A percentile compares a stretch with the other conserved stretches of the same genome.
Conservation (phyloP, 352 stramenopile genomes). For the Phytophthora kernoviae region DNA sequence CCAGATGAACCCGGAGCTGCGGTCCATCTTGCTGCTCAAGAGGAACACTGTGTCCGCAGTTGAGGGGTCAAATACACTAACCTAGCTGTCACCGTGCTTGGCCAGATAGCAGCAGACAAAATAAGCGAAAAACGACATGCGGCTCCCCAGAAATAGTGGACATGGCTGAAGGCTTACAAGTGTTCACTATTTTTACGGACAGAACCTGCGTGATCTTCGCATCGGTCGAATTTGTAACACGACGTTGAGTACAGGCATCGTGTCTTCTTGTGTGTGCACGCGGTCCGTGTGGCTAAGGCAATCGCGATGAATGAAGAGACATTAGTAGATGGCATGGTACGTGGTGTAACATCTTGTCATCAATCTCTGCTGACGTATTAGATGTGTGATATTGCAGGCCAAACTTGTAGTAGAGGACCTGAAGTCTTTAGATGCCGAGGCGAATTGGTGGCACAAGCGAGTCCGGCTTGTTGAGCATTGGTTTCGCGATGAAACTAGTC, state of each 20-base stretch:
- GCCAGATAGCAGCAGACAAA: not conserved
- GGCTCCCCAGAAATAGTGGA: slow-evolving; percentile 29
- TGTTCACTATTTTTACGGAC: slow-evolving; percentile 30
- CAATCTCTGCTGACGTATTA: not conserved
- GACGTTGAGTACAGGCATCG: slow-evolving; percentile 4
- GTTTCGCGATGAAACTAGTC: slow-evolving; percentile 65
- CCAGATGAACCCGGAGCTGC: slow-evolving; percentile 58
- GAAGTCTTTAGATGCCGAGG: slow-evolving; percentile 30
- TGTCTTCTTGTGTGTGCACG: slow-evolving; percentile 1
- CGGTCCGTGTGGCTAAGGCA: slow-evolving; percentile 53
- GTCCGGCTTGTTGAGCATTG: slow-evolving; percentile 75
- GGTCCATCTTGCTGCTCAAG: slow-evolving; percentile 43
- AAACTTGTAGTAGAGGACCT: slow-evolving; percentile 61
- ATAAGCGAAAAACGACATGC: slow-evolving; percentile 7
- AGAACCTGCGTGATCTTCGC: slow-evolving; percentile 6
- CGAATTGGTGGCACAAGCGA: slow-evolving; percentile 75
- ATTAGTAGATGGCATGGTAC: slow-evolving; percentile 58
- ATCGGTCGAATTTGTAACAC: slow-evolving; percentile 8
- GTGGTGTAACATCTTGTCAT: slow-evolving; percentile 1
- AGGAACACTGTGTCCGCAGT: slow-evolving; percentile 10
- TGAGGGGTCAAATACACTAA: slow-evolving; percentile 2
- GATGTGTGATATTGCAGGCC: slow-evolving; percentile 25
- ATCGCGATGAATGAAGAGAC: slow-evolving; percentile 57
- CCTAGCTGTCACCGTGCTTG: not conserved
- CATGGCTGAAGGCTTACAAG: not conserved